Percentiles rank a stretch among this genome's conserved stretches.
phyloP scores from a whole-genome alignment of 2,329 filamentous ascomycete genomes.

The Pseudopyricularia javanii region DNA sequence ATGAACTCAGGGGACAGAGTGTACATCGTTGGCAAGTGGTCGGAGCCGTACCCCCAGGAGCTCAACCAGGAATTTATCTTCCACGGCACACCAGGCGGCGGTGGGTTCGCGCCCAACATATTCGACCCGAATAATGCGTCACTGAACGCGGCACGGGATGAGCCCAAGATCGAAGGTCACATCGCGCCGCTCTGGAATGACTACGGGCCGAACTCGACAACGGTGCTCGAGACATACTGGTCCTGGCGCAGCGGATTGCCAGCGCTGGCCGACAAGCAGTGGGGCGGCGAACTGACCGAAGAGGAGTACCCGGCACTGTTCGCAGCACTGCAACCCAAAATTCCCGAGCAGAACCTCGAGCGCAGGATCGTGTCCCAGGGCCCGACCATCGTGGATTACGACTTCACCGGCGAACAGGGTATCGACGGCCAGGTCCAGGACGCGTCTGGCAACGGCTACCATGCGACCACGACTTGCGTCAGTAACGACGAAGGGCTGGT shows the following conservation, averaged over 20 bases:
- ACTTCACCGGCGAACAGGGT: slow-evolving; percentile 9
- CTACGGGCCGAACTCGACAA: slow-evolving; percentile 36
- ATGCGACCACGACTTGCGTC: slow-evolving; percentile 25
- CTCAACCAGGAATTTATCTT: slow-evolving; percentile 34
- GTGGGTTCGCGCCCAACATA: slow-evolving; percentile 33
- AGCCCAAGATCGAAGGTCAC: slow-evolving; percentile 30
- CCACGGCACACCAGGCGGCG: slow-evolving; percentile 26
- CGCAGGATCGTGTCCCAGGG: slow-evolving; percentile 22
- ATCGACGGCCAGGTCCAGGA: slow-evolving; percentile 15
- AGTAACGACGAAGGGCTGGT: slow-evolving; percentile 13
- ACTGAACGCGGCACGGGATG: slow-evolving; percentile 28
- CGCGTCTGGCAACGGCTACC: slow-evolving; percentile 24
- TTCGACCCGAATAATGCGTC: slow-evolving; percentile 35
- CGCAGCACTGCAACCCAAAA: slow-evolving; percentile 20
- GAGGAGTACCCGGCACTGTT: slow-evolving; percentile 25
- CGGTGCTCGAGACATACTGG: slow-evolving; percentile 38
- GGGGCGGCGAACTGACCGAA: slow-evolving; percentile 32
- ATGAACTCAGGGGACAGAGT: slow-evolving; percentile 42
- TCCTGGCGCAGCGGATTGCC: slow-evolving; percentile 36
- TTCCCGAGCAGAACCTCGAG: slow-evolving; percentile 37
- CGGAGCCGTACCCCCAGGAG: slow-evolving; percentile 24
- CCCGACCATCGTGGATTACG: slow-evolving; percentile 21
- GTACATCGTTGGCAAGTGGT: slow-evolving; percentile 36
- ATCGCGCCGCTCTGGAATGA: slow-evolving; percentile 42
- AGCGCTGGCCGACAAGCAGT: slow-evolving; percentile 38